Evolutionary conservation across 306 rosid genomes (phyloP).

Genomic region (Cicer pinnatifidum): DNA sequence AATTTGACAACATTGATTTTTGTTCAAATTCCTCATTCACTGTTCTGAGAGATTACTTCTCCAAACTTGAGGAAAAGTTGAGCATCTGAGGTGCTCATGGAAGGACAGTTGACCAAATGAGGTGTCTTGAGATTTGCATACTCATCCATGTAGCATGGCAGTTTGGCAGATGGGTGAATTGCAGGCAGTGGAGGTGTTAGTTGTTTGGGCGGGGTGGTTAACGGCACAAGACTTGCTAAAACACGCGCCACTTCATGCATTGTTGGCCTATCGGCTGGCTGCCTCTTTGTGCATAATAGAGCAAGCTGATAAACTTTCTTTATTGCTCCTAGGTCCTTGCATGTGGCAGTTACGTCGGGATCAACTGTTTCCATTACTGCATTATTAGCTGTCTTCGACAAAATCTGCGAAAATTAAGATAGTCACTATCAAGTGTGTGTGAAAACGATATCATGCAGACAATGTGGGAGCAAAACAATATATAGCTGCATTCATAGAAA

Average conservation of each 20-base stretch:
- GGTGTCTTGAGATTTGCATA: constrained; percentile 83
- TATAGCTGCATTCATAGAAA: constrained; percentile 14
- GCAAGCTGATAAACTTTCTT: constrained; percentile 87
- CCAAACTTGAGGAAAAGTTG: constrained; percentile 91
- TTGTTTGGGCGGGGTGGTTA: constrained; percentile 41
- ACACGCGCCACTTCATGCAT: constrained; percentile 92
- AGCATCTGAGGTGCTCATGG: constrained; percentile 91
- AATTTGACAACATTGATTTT: background rate
- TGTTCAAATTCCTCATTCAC: constrained; percentile 50
- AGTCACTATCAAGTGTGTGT: background rate
- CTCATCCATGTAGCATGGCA: constrained; percentile 74
- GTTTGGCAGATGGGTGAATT: constrained; percentile 48
- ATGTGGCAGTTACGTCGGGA: constrained; percentile 76
- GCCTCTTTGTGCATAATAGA: constrained; percentile 82
- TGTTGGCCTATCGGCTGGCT: constrained; percentile 78
- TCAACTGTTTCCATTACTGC: constrained; percentile 95
- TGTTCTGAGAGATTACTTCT: constrained; percentile 90
- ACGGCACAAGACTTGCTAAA: constrained; percentile 62
- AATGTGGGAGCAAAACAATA: constrained; percentile 3
- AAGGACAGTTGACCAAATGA: constrained; percentile 72
- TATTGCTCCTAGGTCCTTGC: constrained; percentile 79
- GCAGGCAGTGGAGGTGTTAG: constrained; percentile 33
- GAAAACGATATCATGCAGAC: constrained; percentile 15
- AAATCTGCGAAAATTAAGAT: constrained; percentile 55
- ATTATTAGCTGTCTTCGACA: constrained; percentile 80